Base-by-base conservation (phyloP, 2,329 filamentous ascomycete species). In the Arthrobotrys sphaeroides region DNA sequence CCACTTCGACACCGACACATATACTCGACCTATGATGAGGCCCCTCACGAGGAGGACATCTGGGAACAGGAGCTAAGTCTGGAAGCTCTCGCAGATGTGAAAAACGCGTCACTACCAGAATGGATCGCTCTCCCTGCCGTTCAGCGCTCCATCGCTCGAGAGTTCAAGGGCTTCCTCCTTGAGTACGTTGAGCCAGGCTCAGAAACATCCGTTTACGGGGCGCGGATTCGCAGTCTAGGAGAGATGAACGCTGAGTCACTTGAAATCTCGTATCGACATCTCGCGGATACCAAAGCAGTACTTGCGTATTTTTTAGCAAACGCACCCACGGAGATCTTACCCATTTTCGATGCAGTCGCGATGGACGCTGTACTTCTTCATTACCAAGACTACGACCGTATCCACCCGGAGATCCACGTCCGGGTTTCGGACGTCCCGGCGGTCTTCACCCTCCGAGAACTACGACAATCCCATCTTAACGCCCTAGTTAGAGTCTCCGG, bases 131-230 rank as follows among this genome's bases (percentile, higher is more conserved):
- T 94, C 79, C 92, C 92, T 2, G 89, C 93, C 12, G 95, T 99
- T 10, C 92, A 97, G 83, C 89, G 92, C 79, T 96, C 94, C 0
- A 95, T 99, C 83, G 94, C 93, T 81, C 89, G 94, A 80, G 95
- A 99, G 83, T 99, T 99, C 88, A 97, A 96, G 83, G 91, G 92
- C 2, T 99, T 99, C 85, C 85, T 99, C 80, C 98, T 95, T 9
- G 94, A 97, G 80, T 98, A 96, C 82, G 97, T 90, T 4, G 95
- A 99, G 80, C 89, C 93, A 64, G 89, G 90, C 78, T 94, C 93
- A 65, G 90, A 89, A 3, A 4, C 31, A 20, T 99, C 95, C 0
- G 93, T 99, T 59, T 99, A 99, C 82, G 95, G 95, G 64, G 94
- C 93, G 79, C 91, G 94, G 67, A 96, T 99, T 78, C 89, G 93